Conservation (phyloP, 2,329 filamentous ascomycete species). For the Fusarium secorum region DNA sequence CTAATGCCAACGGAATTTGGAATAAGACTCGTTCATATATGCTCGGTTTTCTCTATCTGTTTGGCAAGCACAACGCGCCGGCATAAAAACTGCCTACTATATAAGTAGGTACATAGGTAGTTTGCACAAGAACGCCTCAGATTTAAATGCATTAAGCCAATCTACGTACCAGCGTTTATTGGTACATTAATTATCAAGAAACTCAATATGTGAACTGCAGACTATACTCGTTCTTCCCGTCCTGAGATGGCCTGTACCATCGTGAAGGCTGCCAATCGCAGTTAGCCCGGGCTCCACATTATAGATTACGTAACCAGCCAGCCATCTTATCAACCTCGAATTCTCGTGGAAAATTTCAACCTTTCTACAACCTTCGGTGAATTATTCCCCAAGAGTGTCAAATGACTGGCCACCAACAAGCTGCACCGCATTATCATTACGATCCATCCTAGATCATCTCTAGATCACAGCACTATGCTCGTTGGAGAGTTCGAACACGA, state of each 20-base stretch:
- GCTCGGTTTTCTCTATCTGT: too few relatives aligned
- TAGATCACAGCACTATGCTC: background rate
- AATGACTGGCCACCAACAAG: background rate
- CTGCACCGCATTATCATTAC: background rate
- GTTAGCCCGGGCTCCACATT: background rate
- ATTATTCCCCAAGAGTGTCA: background rate
- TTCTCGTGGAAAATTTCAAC: slow-evolving; percentile 27
- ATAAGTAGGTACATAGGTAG: background rate
- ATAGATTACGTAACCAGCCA: slow-evolving; percentile 30
- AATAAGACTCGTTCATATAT: background rate
- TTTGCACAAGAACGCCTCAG: background rate
- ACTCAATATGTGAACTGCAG: background rate
- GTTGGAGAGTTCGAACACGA: slow-evolving; percentile 1
- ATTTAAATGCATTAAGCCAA: background rate
- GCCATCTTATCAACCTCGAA: slow-evolving; percentile 18
- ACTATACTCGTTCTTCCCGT: background rate
- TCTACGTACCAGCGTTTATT: background rate
- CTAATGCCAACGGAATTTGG: too few relatives aligned
- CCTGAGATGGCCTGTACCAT: background rate
- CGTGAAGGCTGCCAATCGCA: background rate
- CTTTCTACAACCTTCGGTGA: background rate
- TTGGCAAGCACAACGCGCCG: background rate
- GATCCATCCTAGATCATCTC: background rate
- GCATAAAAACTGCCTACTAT: background rate
- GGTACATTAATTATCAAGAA: background rate